Base-by-base conservation (phyloP, 148 eudicot genomes). In the Rheum nobile region DNA sequence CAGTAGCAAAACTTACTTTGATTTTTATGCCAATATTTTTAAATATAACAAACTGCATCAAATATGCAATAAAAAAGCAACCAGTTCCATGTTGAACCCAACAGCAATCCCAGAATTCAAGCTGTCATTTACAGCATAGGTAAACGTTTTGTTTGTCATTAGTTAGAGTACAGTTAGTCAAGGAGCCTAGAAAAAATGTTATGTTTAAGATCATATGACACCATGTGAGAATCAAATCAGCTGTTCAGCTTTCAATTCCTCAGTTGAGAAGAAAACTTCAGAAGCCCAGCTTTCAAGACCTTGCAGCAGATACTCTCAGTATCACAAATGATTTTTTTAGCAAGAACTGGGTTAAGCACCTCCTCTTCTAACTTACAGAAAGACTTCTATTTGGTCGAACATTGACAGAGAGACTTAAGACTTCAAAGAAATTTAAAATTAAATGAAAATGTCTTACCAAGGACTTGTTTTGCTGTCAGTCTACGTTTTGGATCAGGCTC, bases 401-500 rank as follows among this genome's bases (percentile, higher is more conserved):
- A 59, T 3, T 63, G 38, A 63, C 69, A 0, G n/a, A 63, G 31
- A 31, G 38, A 63, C 21, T 32, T 24, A 17, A 47, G 2, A 22
- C 59, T 52, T 52, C 17, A 19, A 55, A 16, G 14, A 22, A 63
- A 31, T 63, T 19, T 13, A 31, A 31, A 5, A 14, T 10, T 3
- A 14, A 31, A 63, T 63, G 38, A 29, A 29, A 21, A 29, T 29
- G 21, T 28, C 26, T 73, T 83, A 83, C 86, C 86, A 41, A 83
- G 84, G 37, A 83, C 86, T 76, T 83, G 83, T 67, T 89, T 87
- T 72, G 98, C 96, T 71, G 96, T 89, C 43, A 93, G 80, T 67
- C 98, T 87, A 71, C 87, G 78, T 87, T 93, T 93, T 41, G 90
- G 88, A 83, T 93, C 94, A 43, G 98, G 92, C 82, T 83, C 86